These are phyloP conservation scores for Tylopilus sp. DNA, from an alignment of 768 basidiomycete species.

Conservation along the genomic window DNA sequence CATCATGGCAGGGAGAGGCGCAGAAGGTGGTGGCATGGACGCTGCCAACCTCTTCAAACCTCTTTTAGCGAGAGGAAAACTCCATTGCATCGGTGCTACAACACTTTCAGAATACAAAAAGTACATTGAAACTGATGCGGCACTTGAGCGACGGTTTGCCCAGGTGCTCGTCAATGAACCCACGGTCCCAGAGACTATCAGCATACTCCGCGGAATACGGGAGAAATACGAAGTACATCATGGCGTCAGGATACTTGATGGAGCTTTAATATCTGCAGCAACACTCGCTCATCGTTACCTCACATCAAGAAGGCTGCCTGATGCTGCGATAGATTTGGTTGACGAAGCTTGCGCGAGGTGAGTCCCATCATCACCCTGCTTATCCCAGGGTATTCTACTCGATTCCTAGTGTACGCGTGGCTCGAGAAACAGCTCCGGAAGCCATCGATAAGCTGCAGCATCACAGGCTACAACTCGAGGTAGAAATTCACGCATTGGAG, in stretches of 20 bases:
- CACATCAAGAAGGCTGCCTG: slow-evolving; percentile 74
- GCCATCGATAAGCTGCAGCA: slow-evolving; percentile 89
- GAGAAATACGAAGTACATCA: slow-evolving; percentile 94
- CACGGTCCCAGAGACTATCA: slow-evolving; percentile 82
- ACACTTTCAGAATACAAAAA: slow-evolving; percentile 90
- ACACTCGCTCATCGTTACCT: slow-evolving; percentile 92
- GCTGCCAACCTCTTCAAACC: slow-evolving; percentile 93
- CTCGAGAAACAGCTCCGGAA: slow-evolving; percentile 92
- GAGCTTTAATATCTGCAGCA: slow-evolving; percentile 84
- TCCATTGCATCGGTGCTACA: slow-evolving; percentile 82
- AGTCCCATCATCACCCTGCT: slow-evolving; percentile 17
- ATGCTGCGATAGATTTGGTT: slow-evolving; percentile 86
- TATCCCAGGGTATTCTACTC: background rate
- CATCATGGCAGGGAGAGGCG: slow-evolving; percentile 85
- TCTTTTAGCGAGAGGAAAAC: slow-evolving; percentile 80
- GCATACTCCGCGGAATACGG: slow-evolving; percentile 88
- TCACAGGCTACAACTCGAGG: slow-evolving; percentile 83
- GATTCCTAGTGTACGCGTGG: slow-evolving; percentile 71
- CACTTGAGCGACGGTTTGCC: slow-evolving; percentile 87
- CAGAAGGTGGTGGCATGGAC: slow-evolving; percentile 88
- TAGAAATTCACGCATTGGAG: slow-evolving; percentile 93
- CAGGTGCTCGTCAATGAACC: slow-evolving; percentile 95
- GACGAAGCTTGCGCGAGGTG: slow-evolving; percentile 91
- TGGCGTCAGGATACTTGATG: slow-evolving; percentile 85
- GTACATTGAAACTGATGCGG: slow-evolving; percentile 90